Conservation (phyloP, 768 basidiomycete species). For the Collybia mongolica region DNA sequence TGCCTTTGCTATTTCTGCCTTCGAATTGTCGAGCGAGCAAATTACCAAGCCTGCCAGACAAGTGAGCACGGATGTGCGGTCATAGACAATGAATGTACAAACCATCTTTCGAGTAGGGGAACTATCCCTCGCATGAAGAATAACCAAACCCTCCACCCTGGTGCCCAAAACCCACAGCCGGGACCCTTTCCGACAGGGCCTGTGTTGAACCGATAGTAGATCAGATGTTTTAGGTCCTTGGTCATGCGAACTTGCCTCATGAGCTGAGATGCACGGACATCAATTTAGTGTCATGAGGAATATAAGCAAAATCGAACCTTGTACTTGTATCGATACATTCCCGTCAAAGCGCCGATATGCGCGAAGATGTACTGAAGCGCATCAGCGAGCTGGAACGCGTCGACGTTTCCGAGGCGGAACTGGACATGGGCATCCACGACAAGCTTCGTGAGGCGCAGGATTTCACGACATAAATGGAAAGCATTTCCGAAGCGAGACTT, state of each 20-base stretch:
- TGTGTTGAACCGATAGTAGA: conserved; percentile 99
- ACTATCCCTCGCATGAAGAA: conserved; percentile 99
- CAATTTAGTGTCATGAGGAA: background rate
- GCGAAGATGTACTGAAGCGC: conserved; percentile 97
- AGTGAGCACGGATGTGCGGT: background rate
- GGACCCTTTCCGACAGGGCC: conserved; percentile 99
- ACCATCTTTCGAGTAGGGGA: conserved; percentile 95
- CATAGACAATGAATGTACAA: conserved; percentile 13
- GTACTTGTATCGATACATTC: conserved; percentile 99
- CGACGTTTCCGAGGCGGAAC: conserved; percentile 96
- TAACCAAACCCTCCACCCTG: conserved; percentile 99
- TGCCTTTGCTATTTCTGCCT: conserved; percentile 93
- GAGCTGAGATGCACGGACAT: conserved; percentile 44
- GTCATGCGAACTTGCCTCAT: conserved; percentile 99
- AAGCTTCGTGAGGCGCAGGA: conserved; percentile 94
- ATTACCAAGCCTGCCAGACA: conserved; percentile 73
- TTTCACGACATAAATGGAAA: conserved; percentile 97
- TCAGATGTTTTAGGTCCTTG: conserved; percentile 97
- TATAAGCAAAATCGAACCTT: conserved; percentile 52
- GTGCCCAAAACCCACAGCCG: conserved; percentile 99
- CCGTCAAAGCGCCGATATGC: conserved; percentile 96
- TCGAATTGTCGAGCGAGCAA: conserved; percentile 98
- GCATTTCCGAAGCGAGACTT: conserved; percentile 99
- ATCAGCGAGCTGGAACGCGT: conserved; percentile 98
- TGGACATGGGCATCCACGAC: conserved; percentile 99